Base-by-base conservation (phyloP, 2,329 filamentous ascomycete genomes). In the Periconia sp. region DNA sequence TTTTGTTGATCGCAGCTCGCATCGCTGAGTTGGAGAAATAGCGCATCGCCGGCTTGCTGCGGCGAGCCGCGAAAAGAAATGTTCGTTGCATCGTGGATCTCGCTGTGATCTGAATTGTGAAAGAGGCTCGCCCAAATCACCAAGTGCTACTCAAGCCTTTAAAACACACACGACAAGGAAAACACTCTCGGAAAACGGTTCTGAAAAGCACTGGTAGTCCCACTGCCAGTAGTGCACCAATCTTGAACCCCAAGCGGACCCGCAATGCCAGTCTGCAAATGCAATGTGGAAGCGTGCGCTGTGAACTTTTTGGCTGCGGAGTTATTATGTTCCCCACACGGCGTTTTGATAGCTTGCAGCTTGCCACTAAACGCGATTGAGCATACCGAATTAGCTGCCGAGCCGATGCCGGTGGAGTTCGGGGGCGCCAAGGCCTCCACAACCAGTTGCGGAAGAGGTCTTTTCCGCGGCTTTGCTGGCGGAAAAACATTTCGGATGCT, bases 1-100 rank as follows among this genome's bases (percentile, higher is more conserved):
- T 70, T 49, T 71, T 71, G 55, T 71, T 71, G 59, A 71, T 70
- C 23, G 58, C 60, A 36, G 52, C 50, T 16, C 68, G 67, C 17
- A 48, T 49, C 3, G 57, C 31, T n/a, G 62, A 64, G 36, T 48
- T 64, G 22, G 64, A 65, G 46, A 70, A 70, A 47, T 65, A 68
- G 31, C 68, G 67, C 26, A 61, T 57, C 11, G 62, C 46, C 35
- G 58, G 56, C 38, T 48, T 58, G 43, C 57, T 64, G 22, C 61
- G 63, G 45, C 63, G 61, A 13, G 61, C 63, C 16, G 63, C 57
- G 41, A 68, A 65, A 44, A 64, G 60, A 8, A 65, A 59, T 44
- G 62, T 62, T 36, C 60, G 55, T 52, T 68, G 65, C 66, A 69
- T 69, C 16, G 45, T 62, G 52, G 48, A 36, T 16, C 15, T 18